Evolutionary conservation across 208 protist species (phyloP).

Genomic region (Leishmania lainsoni): DNA sequence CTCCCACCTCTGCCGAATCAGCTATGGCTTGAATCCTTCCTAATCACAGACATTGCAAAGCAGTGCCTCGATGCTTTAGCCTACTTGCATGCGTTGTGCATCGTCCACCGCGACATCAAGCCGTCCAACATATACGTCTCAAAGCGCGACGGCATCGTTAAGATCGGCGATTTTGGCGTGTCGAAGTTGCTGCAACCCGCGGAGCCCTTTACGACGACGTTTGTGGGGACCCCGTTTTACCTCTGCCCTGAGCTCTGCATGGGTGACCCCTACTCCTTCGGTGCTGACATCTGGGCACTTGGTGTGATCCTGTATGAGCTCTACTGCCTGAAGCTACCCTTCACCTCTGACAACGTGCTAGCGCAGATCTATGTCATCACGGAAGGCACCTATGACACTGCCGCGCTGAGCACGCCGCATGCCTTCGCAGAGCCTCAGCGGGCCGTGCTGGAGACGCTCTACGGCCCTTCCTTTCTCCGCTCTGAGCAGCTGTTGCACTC

Average conservation of each 20-base stretch:
- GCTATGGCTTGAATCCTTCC: constrained; percentile 73
- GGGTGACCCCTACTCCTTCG: constrained; percentile 85
- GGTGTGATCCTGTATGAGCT: constrained; percentile 90
- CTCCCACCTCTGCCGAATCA: constrained; percentile 6
- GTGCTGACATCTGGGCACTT: constrained; percentile 86
- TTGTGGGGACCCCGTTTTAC: constrained; percentile 92
- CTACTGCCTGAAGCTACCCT: constrained; percentile 82
- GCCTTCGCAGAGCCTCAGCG: constrained; percentile 44
- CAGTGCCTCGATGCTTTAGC: constrained; percentile 84
- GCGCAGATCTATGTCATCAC: constrained; percentile 86
- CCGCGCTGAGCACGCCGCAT: constrained; percentile 46
- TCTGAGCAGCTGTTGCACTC: constrained; percentile 63
- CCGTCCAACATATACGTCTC: constrained; percentile 90
- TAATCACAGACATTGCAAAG: constrained; percentile 66
- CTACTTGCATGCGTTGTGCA: constrained; percentile 80
- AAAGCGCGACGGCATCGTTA: constrained; percentile 47
- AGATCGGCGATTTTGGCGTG: constrained; percentile 91
- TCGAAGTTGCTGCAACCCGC: constrained; percentile 70
- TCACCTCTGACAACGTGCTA: constrained; percentile 80
- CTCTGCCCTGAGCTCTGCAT: constrained; percentile 87
- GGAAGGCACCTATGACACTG: constrained; percentile 75
- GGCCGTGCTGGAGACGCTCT: constrained; percentile 34
- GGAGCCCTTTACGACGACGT: constrained; percentile 71
- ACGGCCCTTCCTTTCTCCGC: constrained; percentile 48
- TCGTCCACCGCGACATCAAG: constrained; percentile 94